Evolutionary conservation across 805 yeast genomes (phyloP), one percentile per base, ranked within the genome.

Genomic region (Starmerella sp.): DNA sequence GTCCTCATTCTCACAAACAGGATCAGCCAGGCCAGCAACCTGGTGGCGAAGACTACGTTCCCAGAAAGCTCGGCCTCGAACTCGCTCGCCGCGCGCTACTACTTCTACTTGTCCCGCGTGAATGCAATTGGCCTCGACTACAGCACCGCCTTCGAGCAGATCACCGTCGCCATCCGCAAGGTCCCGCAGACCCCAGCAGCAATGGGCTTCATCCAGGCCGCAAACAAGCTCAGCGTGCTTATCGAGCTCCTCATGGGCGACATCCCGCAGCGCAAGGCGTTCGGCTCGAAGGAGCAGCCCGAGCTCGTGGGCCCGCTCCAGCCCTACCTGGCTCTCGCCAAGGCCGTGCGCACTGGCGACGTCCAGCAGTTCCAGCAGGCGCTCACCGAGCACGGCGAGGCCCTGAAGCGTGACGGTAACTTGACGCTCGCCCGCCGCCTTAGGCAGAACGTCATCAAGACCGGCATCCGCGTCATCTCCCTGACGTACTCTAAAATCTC

Each of bases 171-270:
- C 2, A 84, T 90, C 53, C 83, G 98, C 73, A 93, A 93, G 69
- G 90, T 95, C 9, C 97, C 99, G 31, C 96, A 88, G 69, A 86
- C 95, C 0, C 76, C 79, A 45, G 79, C 82, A 57, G 88, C 96
- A 8, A 70, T 77, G 45, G 98, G 98, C 1, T 93, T 93, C 68
- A 69, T 89, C 60, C 96, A 90, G 71, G 80, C 86, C 52, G 93
- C 96, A 3, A 82, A 90, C 61, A 93, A 93, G 73, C 78, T 93
- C 62, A 84, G 81, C 66, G 85, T 91, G 58, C 77, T 90, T 56
- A 86, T 93, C 63, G 96, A 93, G 72, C 75, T 93, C 66, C 79
- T 93, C 64, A 90, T 91, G 80, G 98, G 99, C 56, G 98, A 93
- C 64, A 84, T 93, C 61, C 98, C 98, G 15, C 96, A 88, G 64